phyloP scores from a whole-genome alignment of 2,329 filamentous ascomycete genomes.

The Colletotrichum spinosum region DNA sequence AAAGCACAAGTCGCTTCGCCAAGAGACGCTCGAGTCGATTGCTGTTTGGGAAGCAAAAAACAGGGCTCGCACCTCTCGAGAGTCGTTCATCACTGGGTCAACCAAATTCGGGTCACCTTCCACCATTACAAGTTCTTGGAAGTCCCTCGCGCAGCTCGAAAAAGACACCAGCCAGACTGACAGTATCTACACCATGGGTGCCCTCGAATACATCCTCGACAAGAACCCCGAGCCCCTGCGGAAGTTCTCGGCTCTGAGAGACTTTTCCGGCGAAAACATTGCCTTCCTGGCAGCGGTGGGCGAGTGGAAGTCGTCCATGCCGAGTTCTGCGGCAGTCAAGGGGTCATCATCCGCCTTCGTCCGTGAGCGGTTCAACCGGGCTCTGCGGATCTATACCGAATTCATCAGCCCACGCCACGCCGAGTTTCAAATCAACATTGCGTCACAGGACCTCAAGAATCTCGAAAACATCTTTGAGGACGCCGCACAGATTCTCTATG shows the following conservation, averaged over 20 bases:
- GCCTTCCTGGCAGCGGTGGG: constrained; percentile 71
- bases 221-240: constrained; percentile 70
- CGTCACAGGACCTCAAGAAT: constrained; percentile 64
- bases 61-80: constrained; percentile 35
- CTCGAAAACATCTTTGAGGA: constrained; percentile 68
- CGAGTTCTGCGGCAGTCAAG: constrained; percentile 29
- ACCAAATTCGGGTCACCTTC: constrained; percentile 38
- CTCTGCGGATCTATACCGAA: constrained; percentile 70
- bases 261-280: constrained; percentile 79
- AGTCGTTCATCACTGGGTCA: constrained; percentile 43
- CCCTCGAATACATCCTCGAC: constrained; percentile 70
- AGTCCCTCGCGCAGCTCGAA: constrained; percentile 52
- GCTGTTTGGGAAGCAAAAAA: constrained; percentile 57
- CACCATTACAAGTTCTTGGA: constrained; percentile 38
- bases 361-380: constrained; percentile 67
- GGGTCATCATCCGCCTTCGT: constrained; percentile 46
- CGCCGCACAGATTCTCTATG: constrained; percentile 60
- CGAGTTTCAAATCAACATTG: constrained; percentile 76
- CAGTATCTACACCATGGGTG: constrained; percentile 62
- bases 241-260: constrained; percentile 72
- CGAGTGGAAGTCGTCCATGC: constrained; percentile 63
- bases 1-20: constrained; percentile 56
- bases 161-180: constrained; percentile 47
- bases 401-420: constrained; percentile 72
- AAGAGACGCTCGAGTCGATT: constrained; percentile 62